Conservation (phyloP, 2,329 filamentous ascomycete genomes). For the Sclerotinia sclerotiorum region DNA sequence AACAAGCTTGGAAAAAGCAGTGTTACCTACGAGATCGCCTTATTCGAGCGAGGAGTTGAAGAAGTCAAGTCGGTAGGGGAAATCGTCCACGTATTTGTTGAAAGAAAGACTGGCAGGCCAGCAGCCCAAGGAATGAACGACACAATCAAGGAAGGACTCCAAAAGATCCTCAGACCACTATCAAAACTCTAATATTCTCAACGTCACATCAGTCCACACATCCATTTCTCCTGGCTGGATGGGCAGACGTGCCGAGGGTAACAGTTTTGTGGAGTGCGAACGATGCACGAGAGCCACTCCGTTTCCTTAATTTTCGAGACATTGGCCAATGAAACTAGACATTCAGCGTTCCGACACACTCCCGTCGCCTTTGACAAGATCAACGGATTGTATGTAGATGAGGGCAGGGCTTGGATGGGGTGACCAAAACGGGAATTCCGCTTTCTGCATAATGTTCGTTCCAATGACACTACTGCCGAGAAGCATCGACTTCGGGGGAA, state of each 20-base stretch:
- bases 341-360: not conserved
- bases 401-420: not conserved
- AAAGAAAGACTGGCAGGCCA: conserved; percentile 69
- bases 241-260: not conserved
- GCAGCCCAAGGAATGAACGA: conserved; percentile 62
- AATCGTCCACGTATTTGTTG: conserved; percentile 87
- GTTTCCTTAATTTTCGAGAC: not conserved
- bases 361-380: not conserved
- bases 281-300: not conserved
- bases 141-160: conserved; percentile 58
- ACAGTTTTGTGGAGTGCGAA: not conserved
- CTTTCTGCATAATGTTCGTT: not conserved
- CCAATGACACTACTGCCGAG: not conserved
- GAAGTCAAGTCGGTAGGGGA: conserved; percentile 80
- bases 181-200: conserved; percentile 33
- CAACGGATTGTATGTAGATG: not conserved
- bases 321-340: not conserved
- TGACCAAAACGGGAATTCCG: not conserved
- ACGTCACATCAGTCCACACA: not conserved
- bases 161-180: conserved; percentile 50
- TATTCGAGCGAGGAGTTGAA: conserved; percentile 75
- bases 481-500: not conserved
- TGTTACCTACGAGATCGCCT: conserved; percentile 83
- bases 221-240: not conserved
- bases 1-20: conserved; percentile 82